Evolutionary conservation across 1,139 yeast species (phyloP), one percentile per base, ranked within the genome.

Genomic region (Yamadazyma conglobata): DNA sequence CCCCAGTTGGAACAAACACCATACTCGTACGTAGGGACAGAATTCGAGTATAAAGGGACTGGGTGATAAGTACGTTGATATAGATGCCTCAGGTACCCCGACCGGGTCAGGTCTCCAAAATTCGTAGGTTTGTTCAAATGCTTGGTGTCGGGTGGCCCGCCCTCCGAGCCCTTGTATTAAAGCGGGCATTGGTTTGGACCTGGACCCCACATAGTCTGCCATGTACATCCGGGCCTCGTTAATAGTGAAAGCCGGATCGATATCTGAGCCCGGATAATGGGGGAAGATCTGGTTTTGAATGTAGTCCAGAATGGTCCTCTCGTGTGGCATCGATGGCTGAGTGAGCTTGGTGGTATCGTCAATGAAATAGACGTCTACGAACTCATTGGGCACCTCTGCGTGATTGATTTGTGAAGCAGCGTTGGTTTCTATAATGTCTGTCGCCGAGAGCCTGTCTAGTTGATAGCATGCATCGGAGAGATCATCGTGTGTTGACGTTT

Each of bases 361-460:
- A 32, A 56, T 50, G 34, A 42, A 50, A 31, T 44, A 58, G 27
- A 51, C 47, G 45, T 52, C 67, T 1, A 65, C 46, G 21, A 66
- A 54, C 34, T 73, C 71, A 30, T 71, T 67, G 2, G 40, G 39
- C 17, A 58, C 54, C 3, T 38, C 33, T 1, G 60, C 64, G 33
- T 69, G 72, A 3, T 47, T 47, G 10, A 73, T 40, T 22, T 50
- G 50, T 0, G 82, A 71, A n/a, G 40, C 42, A 9, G 64, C 46
- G 24, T 48, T 42, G 1, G 45, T 37, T 3, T 49, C 47, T 9
- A 74, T 45, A 2, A 67, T 40, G 43, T 76, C 79, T 2, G 64
- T 44, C 5, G 43, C 28, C 0, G 80, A 73, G 5, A 55, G 38
- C 1, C 53, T 23, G 7, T 74, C 77, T 3, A 59, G 27, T 4